phyloP scores from a whole-genome alignment of 208 protist genomes.

The Kentomonas sorsogonicus region DNA sequence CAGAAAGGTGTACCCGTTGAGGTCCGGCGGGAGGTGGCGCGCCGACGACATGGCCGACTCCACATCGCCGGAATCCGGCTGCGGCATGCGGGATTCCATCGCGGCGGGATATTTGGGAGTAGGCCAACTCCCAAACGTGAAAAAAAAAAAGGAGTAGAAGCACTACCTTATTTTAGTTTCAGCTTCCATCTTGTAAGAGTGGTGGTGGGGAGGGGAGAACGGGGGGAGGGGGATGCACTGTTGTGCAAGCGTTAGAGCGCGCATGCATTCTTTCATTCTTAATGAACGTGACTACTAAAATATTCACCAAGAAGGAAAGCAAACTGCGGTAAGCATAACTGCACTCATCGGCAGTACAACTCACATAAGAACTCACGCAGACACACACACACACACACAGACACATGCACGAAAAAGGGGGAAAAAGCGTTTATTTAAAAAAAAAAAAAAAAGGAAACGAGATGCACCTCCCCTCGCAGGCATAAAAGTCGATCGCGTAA shows the following conservation, averaged over 20 bases:
- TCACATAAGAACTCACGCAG: neutral
- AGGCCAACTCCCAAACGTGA: too few relatives aligned
- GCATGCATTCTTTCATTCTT: too few relatives aligned
- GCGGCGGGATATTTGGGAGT: neutral
- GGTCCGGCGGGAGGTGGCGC: conserved; percentile 28
- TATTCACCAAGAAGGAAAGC: neutral
- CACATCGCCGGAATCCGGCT: neutral
- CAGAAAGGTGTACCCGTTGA: conserved; percentile 53
- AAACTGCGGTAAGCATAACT: neutral
- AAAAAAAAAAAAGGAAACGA: neutral
- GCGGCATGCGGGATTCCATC: neutral
- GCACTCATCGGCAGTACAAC: neutral
- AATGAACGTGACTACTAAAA: too few relatives aligned
- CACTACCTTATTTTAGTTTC: too few relatives aligned
- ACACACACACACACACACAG: conserved; percentile 5
- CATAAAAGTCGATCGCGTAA: neutral
- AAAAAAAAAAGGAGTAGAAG: too few relatives aligned
- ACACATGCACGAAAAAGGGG: neutral
- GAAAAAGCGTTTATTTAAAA: neutral
- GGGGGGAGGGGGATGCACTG: too few relatives aligned
- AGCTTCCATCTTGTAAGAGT: too few relatives aligned
- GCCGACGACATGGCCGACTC: conserved; percentile 12
- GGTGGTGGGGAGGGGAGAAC: too few relatives aligned
- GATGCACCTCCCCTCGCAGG: neutral
- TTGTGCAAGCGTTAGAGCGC: too few relatives aligned